phyloP scores from a whole-genome alignment of 768 basidiomycete genomes.

The Lentinula edodes region DNA sequence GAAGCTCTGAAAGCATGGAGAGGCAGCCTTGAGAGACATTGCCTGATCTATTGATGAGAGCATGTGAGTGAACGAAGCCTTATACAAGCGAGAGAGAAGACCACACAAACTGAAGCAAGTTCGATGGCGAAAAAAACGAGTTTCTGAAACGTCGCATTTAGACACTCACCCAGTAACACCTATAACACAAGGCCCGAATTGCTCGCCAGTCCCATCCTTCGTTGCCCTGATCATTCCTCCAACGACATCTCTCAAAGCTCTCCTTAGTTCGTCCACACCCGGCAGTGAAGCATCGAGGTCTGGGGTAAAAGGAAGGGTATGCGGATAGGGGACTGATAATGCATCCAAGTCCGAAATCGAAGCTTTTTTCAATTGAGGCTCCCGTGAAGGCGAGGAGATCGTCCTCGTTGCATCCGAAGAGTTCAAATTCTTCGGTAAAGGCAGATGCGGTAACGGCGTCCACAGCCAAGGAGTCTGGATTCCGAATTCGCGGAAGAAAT shows the following conservation, averaged over 20 bases:
- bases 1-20: conserved; percentile 67
- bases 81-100: neutral
- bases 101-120: neutral
- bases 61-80: neutral
- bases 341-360: neutral
- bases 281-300: conserved; percentile 53
- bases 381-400: too few relatives aligned
- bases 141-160: neutral
- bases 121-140: neutral
- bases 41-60: conserved; percentile 47
- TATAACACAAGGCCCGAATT: conserved; percentile 72
- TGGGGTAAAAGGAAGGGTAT: conserved; percentile 44
- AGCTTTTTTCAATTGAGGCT: too few relatives aligned
- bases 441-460: conserved; percentile 47
- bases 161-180: conserved; percentile 72
- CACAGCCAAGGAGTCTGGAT: conserved; percentile 83
- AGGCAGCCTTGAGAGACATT: conserved; percentile 79
- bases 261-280: neutral
- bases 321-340: conserved; percentile 50
- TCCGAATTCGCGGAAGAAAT: conserved; percentile 72
- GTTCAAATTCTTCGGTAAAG: too few relatives aligned
- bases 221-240: conserved; percentile 31
- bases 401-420: too few relatives aligned
- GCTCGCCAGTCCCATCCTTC: conserved; percentile 51
- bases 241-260: neutral